Evolutionary conservation across 2,329 filamentous ascomycete species (phyloP).

Genomic region (Magnaporthiopsis rhizophila): DNA sequence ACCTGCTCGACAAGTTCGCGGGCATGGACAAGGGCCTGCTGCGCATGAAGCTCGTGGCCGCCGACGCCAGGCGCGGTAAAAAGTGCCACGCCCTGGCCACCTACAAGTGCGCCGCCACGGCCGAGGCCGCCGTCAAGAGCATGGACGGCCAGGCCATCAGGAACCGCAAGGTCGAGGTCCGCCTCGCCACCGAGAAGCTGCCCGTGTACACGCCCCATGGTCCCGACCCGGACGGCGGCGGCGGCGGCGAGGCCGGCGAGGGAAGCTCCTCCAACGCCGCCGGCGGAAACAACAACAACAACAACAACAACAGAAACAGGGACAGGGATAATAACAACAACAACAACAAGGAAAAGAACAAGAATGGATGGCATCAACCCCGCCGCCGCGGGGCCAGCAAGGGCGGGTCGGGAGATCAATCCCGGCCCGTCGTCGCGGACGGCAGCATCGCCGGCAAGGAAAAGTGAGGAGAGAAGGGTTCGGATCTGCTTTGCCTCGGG

Average conservation of each 20-base stretch:
- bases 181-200: slow-evolving; percentile 7
- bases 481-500: not conserved
- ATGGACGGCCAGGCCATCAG: slow-evolving; percentile 3
- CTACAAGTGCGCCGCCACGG: not conserved
- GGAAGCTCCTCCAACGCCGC: too few species aligned
- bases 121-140: not conserved
- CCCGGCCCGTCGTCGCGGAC: slow-evolving; percentile 11
- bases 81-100: slow-evolving; percentile 3
- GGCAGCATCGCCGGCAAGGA: slow-evolving; percentile 7
- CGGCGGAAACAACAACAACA: too few species aligned
- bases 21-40: too few species aligned
- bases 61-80: not conserved
- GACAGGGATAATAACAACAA: too few species aligned
- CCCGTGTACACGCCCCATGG: slow-evolving; percentile 8
- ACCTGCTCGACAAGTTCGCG: not conserved
- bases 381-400: slow-evolving; percentile 4
- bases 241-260: too few species aligned
- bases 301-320: too few species aligned
- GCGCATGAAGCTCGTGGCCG: not conserved
- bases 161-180: not conserved
- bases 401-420: not conserved
- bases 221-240: slow-evolving; percentile 1
- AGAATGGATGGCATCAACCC: not conserved
- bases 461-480: not conserved
- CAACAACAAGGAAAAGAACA: not conserved